A percentile compares a stretch with the other conserved stretches of the same genome.
These are phyloP conservation scores for Stephania yunnanensis DNA, from an alignment of 164 flowering plant genomes.

Conservation along the genomic window DNA sequence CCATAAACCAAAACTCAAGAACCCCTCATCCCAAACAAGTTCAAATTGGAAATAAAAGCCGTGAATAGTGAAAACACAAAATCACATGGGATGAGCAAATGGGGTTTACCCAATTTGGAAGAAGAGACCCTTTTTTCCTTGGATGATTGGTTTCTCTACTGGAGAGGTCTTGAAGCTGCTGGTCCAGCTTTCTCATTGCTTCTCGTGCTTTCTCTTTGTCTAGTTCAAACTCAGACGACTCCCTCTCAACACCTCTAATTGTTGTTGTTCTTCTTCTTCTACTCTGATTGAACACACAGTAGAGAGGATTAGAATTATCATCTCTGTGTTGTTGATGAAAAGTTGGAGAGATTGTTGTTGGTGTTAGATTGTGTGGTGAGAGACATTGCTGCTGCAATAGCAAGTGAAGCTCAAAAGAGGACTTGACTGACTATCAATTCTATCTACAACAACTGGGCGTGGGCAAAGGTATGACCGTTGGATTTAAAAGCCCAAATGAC, in stretches of 20 bases:
- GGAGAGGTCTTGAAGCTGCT: slow-evolving; percentile 49
- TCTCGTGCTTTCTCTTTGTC: slow-evolving; percentile 63
- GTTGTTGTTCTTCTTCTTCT: background rate
- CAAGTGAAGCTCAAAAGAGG: background rate
- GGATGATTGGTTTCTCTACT: slow-evolving; percentile 36
- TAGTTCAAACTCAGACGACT: slow-evolving; percentile 41
- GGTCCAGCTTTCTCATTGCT: slow-evolving; percentile 59
- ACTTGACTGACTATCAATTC: background rate
- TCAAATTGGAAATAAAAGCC: no score
- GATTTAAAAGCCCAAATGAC: no score
- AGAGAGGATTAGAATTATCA: background rate
- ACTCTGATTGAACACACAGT: background rate
- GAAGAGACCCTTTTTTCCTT: slow-evolving; percentile 25
- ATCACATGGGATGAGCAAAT: no score
- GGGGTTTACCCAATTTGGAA: slow-evolving; percentile 1
- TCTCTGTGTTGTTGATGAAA: background rate
- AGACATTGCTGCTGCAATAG: slow-evolving; percentile 19
- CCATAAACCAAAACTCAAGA: no score
- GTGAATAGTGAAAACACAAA: no score
- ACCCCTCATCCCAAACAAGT: no score
- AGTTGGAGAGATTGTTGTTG: background rate
- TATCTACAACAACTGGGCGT: background rate
- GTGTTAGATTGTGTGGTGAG: background rate
- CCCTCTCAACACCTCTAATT: slow-evolving; percentile 39
- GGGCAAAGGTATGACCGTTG: no score